These are phyloP conservation scores for Alternaria infectoria DNA, from an alignment of 2,329 filamentous ascomycete genomes.

Conservation along the genomic window DNA sequence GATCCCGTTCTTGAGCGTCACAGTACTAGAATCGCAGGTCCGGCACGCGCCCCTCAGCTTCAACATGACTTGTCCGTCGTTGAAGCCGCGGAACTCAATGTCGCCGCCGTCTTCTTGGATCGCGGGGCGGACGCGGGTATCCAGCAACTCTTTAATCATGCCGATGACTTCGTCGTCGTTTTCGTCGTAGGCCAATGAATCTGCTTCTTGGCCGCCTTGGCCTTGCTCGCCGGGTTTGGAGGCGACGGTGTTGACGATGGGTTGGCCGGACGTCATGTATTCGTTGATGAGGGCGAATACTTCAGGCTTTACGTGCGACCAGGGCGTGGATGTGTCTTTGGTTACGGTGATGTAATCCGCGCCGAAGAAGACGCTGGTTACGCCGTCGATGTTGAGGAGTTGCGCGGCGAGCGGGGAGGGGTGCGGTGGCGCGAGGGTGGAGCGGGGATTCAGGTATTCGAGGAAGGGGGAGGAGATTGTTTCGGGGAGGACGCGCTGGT, in stretches of 20 bases:
- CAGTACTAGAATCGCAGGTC: constrained; percentile 95
- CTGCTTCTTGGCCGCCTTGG: constrained; percentile 61
- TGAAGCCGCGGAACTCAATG: constrained; percentile 92
- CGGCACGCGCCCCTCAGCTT: constrained; percentile 92
- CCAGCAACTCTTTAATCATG: constrained; percentile 98
- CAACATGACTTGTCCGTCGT: constrained; percentile 80
- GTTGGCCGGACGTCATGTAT: constrained; percentile 81
- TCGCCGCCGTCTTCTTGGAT: constrained; percentile 98
- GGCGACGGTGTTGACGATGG: constrained; percentile 75
- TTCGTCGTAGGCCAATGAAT: constrained; percentile 82
- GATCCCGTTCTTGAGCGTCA: constrained; percentile 96
- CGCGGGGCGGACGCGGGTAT: constrained; percentile 91
- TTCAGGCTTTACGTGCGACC: constrained; percentile 94
- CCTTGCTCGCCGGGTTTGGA: constrained; percentile 61
- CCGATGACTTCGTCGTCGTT: constrained; percentile 92
- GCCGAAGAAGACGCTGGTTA: constrained; percentile 94
- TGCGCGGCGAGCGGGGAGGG: constrained; percentile 90
- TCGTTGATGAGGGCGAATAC: constrained; percentile 96
- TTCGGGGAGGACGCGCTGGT: constrained; percentile 81
- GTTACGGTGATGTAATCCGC: constrained; percentile 96
- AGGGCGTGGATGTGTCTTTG: constrained; percentile 85
- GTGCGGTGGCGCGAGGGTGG: constrained; percentile 85
- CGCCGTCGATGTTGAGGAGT: constrained; percentile 90
- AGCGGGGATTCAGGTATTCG: constrained; percentile 88
- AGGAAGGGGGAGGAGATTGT: constrained; percentile 77